Conservation (phyloP, 306 rosid genomes). For the Biancaea sappan region DNA sequence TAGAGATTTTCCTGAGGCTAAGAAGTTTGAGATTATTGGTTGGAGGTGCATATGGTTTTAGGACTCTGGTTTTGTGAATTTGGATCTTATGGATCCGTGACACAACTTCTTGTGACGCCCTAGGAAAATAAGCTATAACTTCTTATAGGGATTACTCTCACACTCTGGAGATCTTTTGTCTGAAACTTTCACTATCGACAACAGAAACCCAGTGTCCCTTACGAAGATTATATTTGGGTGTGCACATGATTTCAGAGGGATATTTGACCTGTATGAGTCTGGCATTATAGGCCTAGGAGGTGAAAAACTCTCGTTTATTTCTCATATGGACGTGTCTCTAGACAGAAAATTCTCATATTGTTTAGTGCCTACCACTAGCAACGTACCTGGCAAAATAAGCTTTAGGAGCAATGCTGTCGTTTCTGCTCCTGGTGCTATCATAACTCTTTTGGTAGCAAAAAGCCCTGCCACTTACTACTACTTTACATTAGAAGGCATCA, state of each 20-base stretch:
- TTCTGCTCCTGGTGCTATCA: conserved; percentile 24
- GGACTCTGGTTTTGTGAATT: too few species aligned
- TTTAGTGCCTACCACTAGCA: conserved; percentile 28
- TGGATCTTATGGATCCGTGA: too few species aligned
- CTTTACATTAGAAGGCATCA: conserved; percentile 50
- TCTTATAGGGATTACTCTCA: conserved; percentile 46
- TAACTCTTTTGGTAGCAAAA: conserved; percentile 40
- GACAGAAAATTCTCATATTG: conserved; percentile 59
- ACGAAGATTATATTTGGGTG: conserved; percentile 45
- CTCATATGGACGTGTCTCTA: conserved; percentile 43
- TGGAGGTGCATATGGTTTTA: too few species aligned
- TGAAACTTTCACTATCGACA: conserved; percentile 43
- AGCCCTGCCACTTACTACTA: conserved; percentile 27
- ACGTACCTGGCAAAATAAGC: conserved; percentile 41
- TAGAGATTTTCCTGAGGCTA: too few species aligned
- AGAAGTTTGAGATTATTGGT: too few species aligned
- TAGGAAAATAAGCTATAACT: too few species aligned
- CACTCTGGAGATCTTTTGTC: conserved; percentile 45
- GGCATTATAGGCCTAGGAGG: conserved; percentile 65
- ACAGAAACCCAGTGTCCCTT: background rate
- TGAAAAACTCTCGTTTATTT: conserved; percentile 51
- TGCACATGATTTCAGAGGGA: conserved; percentile 46
- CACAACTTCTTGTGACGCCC: too few species aligned
- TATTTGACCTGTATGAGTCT: conserved; percentile 37
- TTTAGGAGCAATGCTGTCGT: conserved; percentile 46